A percentile compares a stretch with the other conserved stretches of the same genome.
These are phyloP conservation scores for Pyrus betulifolia DNA, from an alignment of 306 rosid genomes.

Conservation along the genomic window DNA sequence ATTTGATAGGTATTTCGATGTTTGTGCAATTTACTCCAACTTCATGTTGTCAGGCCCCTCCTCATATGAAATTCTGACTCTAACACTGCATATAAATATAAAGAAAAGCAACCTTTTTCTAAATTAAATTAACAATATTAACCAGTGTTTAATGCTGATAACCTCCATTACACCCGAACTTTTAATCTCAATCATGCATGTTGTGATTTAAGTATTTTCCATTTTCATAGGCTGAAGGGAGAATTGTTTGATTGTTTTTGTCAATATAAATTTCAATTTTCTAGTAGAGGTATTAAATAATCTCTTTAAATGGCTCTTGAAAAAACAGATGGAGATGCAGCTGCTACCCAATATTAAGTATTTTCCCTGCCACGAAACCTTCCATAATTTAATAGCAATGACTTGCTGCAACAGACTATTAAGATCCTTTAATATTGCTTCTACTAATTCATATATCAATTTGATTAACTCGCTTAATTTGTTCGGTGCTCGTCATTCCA, in stretches of 20 bases:
- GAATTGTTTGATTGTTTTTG: not conserved
- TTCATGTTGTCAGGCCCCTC: too few species aligned
- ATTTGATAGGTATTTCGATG: too few species aligned
- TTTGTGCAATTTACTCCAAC: too few species aligned
- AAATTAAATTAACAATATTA: too few species aligned
- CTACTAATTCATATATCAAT: not conserved
- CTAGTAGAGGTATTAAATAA: not conserved
- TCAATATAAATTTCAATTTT: not conserved
- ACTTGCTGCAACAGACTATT: constrained; percentile 11
- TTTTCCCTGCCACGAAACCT: constrained; percentile 11
- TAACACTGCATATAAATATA: too few species aligned
- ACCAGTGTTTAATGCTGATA: not conserved
- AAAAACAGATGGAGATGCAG: constrained; percentile 11
- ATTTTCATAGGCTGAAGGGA: not conserved
- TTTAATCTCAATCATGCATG: not conserved
- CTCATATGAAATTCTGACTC: too few species aligned
- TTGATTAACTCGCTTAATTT: not conserved
- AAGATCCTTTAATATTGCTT: constrained; percentile 1
- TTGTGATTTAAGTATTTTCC: not conserved
- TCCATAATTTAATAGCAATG: constrained; percentile 7
- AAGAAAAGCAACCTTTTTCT: too few species aligned
- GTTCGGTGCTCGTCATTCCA: not conserved
- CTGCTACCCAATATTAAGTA: not conserved
- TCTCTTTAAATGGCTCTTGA: constrained; percentile 15
- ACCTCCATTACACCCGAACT: not conserved